Evolutionary conservation across 805 yeast genomes (phyloP).

Genomic region (Zygotorulaspora chibaensis): DNA sequence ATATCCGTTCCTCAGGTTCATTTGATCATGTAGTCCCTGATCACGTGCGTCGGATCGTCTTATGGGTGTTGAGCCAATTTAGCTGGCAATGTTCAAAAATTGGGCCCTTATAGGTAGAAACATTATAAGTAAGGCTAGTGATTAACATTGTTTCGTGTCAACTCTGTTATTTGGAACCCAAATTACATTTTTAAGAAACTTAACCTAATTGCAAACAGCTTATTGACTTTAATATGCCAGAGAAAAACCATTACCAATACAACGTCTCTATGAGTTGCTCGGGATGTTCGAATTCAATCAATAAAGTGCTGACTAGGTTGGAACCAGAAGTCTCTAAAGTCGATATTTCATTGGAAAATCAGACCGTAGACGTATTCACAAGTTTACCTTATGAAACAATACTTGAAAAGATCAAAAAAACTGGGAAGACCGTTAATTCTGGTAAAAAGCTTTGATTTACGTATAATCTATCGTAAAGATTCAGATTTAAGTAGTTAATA

Average conservation of each 20-base stretch:
- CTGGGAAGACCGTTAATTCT: constrained; percentile 77
- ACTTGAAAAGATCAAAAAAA: constrained; percentile 75
- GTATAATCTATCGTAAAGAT: not conserved
- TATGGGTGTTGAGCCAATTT: too few species aligned
- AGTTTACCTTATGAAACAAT: constrained; percentile 69
- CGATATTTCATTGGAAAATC: constrained; percentile 73
- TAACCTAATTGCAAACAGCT: too few species aligned
- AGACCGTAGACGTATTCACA: constrained; percentile 75
- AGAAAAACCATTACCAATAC: constrained; percentile 62
- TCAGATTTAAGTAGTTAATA: not conserved
- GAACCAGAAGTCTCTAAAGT: constrained; percentile 66
- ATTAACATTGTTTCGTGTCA: too few species aligned
- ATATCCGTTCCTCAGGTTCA: too few species aligned
- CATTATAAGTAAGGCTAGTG: too few species aligned
- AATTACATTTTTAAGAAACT: too few species aligned
- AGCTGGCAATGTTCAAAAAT: too few species aligned
- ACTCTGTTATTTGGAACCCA: too few species aligned
- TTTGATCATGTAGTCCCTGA: too few species aligned
- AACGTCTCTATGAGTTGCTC: constrained; percentile 83
- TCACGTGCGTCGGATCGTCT: too few species aligned
- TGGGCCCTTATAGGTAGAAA: too few species aligned
- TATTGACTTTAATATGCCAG: constrained; percentile 11
- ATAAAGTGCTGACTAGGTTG: constrained; percentile 63
- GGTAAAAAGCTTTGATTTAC: constrained; percentile 43
- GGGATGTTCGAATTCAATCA: constrained; percentile 85